These are phyloP conservation scores for Rhytidiadelphus loreus DNA, from an alignment of 225 moss, liverwort and hornwort genomes.

Conservation along the genomic window DNA sequence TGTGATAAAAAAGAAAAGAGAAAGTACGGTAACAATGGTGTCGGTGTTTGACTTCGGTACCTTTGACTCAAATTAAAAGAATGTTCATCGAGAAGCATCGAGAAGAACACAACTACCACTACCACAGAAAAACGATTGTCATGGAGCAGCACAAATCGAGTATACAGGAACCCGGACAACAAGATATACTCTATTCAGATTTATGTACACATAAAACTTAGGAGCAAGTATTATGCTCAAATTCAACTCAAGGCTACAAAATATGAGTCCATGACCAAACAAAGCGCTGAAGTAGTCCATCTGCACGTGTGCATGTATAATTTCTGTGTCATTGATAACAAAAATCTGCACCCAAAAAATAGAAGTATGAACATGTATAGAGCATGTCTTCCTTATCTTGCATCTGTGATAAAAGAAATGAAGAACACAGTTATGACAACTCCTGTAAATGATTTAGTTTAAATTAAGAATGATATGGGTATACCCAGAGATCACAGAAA, in stretches of 20 bases:
- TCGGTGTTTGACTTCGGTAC: not conserved
- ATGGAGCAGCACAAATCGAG: not conserved
- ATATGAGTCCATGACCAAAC: not conserved
- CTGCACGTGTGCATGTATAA: not conserved
- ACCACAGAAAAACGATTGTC: not conserved
- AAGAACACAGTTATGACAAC: not conserved
- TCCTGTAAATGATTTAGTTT: not conserved
- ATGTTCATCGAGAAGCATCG: not conserved
- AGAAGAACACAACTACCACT: not conserved
- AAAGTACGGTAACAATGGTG: not conserved
- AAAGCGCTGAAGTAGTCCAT: not conserved
- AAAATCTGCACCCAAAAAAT: not conserved
- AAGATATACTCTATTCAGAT: not conserved
- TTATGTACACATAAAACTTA: not conserved
- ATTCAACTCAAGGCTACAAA: not conserved
- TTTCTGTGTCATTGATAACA: not conserved
- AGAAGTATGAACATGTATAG: not conserved
- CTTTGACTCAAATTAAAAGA: not conserved
- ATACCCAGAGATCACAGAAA: conserved; percentile 11
- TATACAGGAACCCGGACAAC: not conserved
- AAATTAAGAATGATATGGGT: not conserved
- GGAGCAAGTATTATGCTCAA: not conserved
- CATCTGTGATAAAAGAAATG: not conserved
- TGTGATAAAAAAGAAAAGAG: not conserved
- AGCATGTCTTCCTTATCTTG: not conserved